Conservation (phyloP, 2,329 filamentous ascomycete genomes). For the Stemphylium lycopersici region DNA sequence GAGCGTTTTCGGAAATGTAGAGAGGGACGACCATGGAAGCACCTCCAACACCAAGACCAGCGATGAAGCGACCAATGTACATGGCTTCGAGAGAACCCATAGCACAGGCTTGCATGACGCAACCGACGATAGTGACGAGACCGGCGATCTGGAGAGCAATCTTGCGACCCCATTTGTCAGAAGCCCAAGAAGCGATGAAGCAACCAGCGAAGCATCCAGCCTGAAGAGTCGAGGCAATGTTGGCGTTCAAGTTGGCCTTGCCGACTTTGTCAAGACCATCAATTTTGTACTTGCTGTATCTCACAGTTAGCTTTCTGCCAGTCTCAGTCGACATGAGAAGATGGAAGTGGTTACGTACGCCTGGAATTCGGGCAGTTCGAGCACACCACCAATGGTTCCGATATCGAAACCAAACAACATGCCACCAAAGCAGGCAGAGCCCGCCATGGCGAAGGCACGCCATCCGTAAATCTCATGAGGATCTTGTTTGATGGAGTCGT, state of each 20-base stretch:
- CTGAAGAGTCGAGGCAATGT: conserved; percentile 74
- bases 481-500: conserved; percentile 73
- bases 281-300: conserved; percentile 60
- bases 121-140: conserved; percentile 64
- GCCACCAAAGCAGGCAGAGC: conserved; percentile 71
- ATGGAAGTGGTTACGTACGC: conserved; percentile 46
- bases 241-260: conserved; percentile 64
- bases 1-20: conserved; percentile 67
- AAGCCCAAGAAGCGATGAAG: conserved; percentile 61
- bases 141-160: conserved; percentile 62
- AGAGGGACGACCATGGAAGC: conserved; percentile 65
- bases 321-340: not conserved
- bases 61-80: conserved; percentile 68
- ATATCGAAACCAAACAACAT: conserved; percentile 71
- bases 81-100: conserved; percentile 66
- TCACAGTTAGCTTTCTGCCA: not conserved
- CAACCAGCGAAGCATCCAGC: conserved; percentile 71
- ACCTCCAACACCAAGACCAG: conserved; percentile 59
- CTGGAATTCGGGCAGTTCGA: conserved; percentile 65
- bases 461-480: conserved; percentile 73
- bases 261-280: conserved; percentile 49
- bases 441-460: conserved; percentile 69
- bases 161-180: conserved; percentile 64
- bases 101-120: conserved; percentile 68
- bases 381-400: conserved; percentile 71